phyloP scores from a whole-genome alignment of 148 eudicot species.

The Vaccinium corymbosum region DNA sequence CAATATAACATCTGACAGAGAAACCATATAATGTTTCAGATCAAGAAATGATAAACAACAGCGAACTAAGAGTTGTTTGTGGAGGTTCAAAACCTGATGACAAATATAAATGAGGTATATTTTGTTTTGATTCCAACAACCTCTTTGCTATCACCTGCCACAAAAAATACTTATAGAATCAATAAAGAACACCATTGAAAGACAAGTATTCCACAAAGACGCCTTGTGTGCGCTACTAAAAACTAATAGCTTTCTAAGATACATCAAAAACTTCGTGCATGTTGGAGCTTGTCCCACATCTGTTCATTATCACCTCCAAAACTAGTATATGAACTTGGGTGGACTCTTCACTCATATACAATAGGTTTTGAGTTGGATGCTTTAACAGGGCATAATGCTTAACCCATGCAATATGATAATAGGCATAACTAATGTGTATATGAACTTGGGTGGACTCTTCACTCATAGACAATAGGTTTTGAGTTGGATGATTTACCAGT shows the following conservation, averaged over 20 bases:
- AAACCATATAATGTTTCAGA: constrained; percentile 20
- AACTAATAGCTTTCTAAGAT: not conserved
- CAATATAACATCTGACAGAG: constrained; percentile 71
- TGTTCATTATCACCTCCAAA: not conserved
- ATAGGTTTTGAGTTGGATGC: not conserved
- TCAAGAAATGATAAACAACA: constrained; percentile 7
- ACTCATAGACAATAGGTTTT: no score
- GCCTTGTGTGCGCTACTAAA: not conserved
- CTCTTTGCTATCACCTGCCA: constrained; percentile 87
- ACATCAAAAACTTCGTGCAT: not conserved
- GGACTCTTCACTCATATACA: not conserved
- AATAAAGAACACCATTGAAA: not conserved
- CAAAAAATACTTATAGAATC: not conserved
- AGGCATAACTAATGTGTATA: not conserved
- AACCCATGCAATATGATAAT: not conserved
- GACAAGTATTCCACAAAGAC: not conserved
- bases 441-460: no score
- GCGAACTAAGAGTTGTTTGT: not conserved
- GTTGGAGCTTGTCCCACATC: not conserved
- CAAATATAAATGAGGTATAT: constrained; percentile 78
- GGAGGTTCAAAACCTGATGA: constrained; percentile 53
- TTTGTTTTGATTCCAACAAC: constrained; percentile 91
- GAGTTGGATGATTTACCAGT: no score
- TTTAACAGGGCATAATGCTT: not conserved
- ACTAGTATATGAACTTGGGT: not conserved